These are phyloP conservation scores for Alternaria arborescens DNA, from an alignment of 2,329 filamentous ascomycete species.

Conservation along the genomic window DNA sequence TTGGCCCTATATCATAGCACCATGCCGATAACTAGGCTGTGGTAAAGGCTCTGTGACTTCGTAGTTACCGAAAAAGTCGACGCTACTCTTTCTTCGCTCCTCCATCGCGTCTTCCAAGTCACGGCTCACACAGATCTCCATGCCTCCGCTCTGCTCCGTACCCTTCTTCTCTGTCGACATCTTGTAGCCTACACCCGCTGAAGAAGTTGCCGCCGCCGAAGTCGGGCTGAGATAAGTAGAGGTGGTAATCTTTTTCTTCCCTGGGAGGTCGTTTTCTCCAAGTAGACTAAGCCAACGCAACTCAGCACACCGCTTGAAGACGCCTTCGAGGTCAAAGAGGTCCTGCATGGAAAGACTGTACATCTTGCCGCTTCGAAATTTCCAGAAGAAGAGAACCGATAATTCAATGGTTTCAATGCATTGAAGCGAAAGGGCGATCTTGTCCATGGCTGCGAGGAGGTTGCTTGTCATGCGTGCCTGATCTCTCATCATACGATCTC, in stretches of 20 bases:
- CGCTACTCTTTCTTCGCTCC: constrained; percentile 36
- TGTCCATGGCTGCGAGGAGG: constrained; percentile 44
- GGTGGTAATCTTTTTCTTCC: constrained; percentile 10
- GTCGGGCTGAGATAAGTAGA: constrained; percentile 28
- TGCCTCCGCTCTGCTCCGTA: constrained; percentile 46
- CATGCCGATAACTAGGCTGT: constrained; percentile 41
- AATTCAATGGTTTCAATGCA: constrained; percentile 43
- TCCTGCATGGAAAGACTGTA: constrained; percentile 48
- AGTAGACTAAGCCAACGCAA: constrained; percentile 42
- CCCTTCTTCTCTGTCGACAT: constrained; percentile 44
- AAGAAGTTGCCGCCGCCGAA: constrained; percentile 7
- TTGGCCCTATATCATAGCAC: constrained; percentile 41
- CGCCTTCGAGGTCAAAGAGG: constrained; percentile 47
- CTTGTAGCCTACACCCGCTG: constrained; percentile 47
- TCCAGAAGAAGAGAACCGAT: constrained; percentile 48
- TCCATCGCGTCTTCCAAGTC: constrained; percentile 46
- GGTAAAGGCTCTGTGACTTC: constrained; percentile 46
- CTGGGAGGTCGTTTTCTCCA: constrained; percentile 31
- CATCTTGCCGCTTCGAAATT: constrained; percentile 41
- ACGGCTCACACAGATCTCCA: constrained; percentile 47
- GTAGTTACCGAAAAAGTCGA: constrained; percentile 50
- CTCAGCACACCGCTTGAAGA: constrained; percentile 46
- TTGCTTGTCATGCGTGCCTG: constrained; percentile 44
- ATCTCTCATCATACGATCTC: constrained; percentile 31
- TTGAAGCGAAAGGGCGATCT: constrained; percentile 34